phyloP scores from a whole-genome alignment of 306 rosid species.

The Glycine soja region DNA sequence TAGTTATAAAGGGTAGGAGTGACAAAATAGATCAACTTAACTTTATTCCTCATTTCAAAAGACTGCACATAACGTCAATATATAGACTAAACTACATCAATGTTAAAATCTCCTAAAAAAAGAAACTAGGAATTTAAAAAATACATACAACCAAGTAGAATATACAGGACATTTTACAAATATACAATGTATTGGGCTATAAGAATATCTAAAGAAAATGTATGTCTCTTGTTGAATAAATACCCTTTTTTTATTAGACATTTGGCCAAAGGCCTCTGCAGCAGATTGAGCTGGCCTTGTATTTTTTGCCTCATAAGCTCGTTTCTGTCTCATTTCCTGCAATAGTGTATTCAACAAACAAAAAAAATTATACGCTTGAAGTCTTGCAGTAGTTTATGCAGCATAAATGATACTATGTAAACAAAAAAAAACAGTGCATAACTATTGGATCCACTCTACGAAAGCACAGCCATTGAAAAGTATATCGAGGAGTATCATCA shows the following conservation, averaged over 20 bases:
- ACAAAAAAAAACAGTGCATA: constrained; percentile 4
- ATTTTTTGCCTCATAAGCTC: constrained; percentile 55
- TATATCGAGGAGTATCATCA: not conserved
- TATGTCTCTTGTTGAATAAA: constrained; percentile 13
- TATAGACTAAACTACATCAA: not conserved
- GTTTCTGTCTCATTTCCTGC: constrained; percentile 47
- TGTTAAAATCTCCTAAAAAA: not conserved
- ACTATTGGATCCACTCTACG: not conserved
- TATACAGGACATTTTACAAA: not conserved
- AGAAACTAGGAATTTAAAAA: not conserved
- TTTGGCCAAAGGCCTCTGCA: constrained; percentile 70
- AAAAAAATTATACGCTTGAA: constrained; percentile 13
- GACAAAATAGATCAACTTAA: no score
- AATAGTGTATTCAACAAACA: constrained; percentile 22
- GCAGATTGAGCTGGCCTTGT: constrained; percentile 78
- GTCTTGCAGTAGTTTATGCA: constrained; percentile 11
- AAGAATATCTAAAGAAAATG: constrained; percentile 11
- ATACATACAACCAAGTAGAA: not conserved
- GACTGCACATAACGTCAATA: not conserved
- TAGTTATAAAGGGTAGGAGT: no score
- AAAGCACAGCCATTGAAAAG: not conserved
- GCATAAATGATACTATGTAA: not conserved
- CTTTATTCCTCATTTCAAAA: not conserved
- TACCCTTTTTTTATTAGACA: constrained; percentile 68
- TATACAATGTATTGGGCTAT: not conserved